phyloP scores from a whole-genome alignment of 2,329 filamentous ascomycete genomes.

The Aspergillus sp. region DNA sequence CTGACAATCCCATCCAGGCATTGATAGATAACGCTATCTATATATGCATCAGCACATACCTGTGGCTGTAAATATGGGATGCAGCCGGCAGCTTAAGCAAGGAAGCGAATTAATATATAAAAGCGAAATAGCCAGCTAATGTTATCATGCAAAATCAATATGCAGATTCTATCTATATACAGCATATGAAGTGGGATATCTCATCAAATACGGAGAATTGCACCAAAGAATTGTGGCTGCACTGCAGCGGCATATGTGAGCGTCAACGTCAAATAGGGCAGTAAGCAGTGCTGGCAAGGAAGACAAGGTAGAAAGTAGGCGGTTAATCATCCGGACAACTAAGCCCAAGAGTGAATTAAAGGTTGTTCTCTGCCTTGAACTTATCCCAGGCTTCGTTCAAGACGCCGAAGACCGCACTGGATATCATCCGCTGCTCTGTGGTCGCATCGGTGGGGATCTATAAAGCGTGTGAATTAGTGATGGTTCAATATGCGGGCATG shows the following conservation, averaged over 20 bases:
- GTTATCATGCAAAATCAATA: slow-evolving; percentile 5
- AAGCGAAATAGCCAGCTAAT: neutral
- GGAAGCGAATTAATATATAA: neutral
- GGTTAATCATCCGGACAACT: neutral
- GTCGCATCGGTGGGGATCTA: slow-evolving; percentile 64
- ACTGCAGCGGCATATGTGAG: neutral
- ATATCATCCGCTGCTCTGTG: slow-evolving; percentile 67
- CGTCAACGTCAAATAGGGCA: neutral
- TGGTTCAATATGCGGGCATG: slow-evolving; percentile 5
- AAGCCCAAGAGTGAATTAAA: slow-evolving; percentile 35
- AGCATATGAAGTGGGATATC: slow-evolving; percentile 5
- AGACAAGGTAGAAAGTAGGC: neutral
- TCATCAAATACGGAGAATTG: neutral
- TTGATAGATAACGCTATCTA: too few relatives aligned
- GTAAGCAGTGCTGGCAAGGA: neutral
- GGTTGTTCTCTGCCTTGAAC: slow-evolving; percentile 63
- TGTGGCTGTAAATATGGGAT: too few relatives aligned
- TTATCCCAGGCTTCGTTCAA: slow-evolving; percentile 70
- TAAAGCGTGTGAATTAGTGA: neutral
- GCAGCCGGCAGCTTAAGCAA: neutral
- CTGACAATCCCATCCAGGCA: too few relatives aligned
- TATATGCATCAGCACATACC: too few relatives aligned
- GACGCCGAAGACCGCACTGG: slow-evolving; percentile 63
- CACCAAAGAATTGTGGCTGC: neutral
- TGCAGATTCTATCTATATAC: slow-evolving; percentile 15